These are phyloP conservation scores for Aegilops umbellulata DNA, from an alignment of 176 grass and related monocot species.

Conservation along the genomic window DNA sequence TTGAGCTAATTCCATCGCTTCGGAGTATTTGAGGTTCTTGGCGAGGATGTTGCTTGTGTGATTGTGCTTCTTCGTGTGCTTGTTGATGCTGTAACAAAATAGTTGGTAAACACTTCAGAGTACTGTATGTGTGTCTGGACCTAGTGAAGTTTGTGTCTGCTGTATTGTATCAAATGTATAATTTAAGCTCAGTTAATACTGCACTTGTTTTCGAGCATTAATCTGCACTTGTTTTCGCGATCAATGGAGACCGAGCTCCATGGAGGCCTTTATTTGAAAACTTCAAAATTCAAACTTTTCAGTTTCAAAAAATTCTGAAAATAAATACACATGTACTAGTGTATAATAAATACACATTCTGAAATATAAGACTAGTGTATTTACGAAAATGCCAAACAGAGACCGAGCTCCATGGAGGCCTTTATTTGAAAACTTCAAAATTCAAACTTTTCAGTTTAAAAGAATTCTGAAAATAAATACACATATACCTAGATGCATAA, in stretches of 20 bases:
- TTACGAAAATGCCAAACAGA: too few relatives aligned
- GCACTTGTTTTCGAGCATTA: not conserved
- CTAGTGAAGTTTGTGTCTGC: not conserved
- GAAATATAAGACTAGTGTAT: not conserved
- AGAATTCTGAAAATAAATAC: too few relatives aligned
- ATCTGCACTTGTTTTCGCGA: not conserved
- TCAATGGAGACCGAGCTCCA: too few relatives aligned
- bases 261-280: too few relatives aligned
- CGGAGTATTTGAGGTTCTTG: conserved; percentile 28
- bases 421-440: too few relatives aligned
- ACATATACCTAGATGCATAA: too few relatives aligned
- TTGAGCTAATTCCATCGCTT: conserved; percentile 53
- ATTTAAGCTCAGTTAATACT: not conserved
- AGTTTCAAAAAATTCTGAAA: too few relatives aligned
- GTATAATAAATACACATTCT: too few relatives aligned
- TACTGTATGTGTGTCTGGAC: not conserved
- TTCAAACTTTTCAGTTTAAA: too few relatives aligned
- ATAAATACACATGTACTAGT: too few relatives aligned
- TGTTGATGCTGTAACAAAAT: conserved; percentile 43
- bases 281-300: too few relatives aligned
- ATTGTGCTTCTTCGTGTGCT: conserved; percentile 28
- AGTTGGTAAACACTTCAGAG: not conserved
- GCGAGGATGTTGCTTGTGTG: conserved; percentile 38
- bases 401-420: too few relatives aligned
- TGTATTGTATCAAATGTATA: not conserved